These are phyloP conservation scores for Pugionium cornutum DNA, from an alignment of 345 rosid species.

Conservation along the genomic window DNA sequence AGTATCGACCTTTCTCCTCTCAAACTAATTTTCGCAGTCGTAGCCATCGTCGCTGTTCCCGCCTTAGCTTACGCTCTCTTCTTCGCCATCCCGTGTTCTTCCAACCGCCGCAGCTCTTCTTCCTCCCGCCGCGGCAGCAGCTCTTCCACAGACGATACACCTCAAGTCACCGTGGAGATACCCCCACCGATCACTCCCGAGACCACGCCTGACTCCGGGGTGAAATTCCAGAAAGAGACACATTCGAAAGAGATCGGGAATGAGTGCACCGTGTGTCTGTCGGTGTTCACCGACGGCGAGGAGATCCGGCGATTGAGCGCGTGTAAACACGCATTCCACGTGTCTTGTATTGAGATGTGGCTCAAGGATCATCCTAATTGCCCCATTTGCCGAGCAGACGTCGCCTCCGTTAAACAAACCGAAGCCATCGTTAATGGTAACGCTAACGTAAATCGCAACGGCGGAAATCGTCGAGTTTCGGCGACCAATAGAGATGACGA, in stretches of 20 bases:
- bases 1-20: conserved; percentile 68
- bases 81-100: conserved; percentile 58
- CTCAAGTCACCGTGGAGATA: conserved; percentile 2
- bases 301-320: conserved; percentile 53
- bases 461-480: conserved; percentile 22
- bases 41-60: conserved; percentile 73
- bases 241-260: conserved; percentile 56
- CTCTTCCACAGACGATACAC: conserved; percentile 11
- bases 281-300: conserved; percentile 56
- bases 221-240: conserved; percentile 46
- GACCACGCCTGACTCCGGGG: conserved; percentile 35
- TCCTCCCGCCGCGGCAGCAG: conserved; percentile 21
- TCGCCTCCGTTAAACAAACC: conserved; percentile 45
- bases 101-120: conserved; percentile 31
- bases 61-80: conserved; percentile 66
- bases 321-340: conserved; percentile 78
- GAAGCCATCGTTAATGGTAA: conserved; percentile 20
- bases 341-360: conserved; percentile 66
- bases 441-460: conserved; percentile 27
- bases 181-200: conserved; percentile 12
- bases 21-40: conserved; percentile 59
- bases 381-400: conserved; percentile 70
- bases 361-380: conserved; percentile 58
- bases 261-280: conserved; percentile 76
- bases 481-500: conserved; percentile 43